Evolutionary conservation across 2,329 filamentous ascomycete genomes (phyloP).

Genomic region (Ceratocystis colombiana): DNA sequence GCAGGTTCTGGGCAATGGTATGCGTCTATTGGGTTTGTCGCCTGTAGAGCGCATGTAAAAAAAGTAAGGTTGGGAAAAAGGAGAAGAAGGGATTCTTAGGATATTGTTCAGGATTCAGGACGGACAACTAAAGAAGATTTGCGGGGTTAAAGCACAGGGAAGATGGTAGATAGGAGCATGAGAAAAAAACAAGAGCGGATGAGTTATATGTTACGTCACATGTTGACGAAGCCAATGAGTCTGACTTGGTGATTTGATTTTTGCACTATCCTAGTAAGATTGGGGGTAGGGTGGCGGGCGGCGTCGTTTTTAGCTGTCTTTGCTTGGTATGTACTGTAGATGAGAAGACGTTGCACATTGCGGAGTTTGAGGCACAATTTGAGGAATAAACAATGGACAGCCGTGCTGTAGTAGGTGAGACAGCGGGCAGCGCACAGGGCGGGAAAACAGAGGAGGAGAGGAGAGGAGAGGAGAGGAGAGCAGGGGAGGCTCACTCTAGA

Average conservation of each 20-base stretch:
- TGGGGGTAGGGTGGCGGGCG: too few relatives aligned
- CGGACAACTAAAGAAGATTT: conserved; percentile 4
- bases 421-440: background rate
- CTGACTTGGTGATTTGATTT: too few relatives aligned
- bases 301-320: too few relatives aligned
- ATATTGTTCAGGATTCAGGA: conserved; percentile 15
- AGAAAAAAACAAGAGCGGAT: background rate
- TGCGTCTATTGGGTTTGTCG: conserved; percentile 66
- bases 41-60: conserved; percentile 52
- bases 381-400: background rate
- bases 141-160: background rate
- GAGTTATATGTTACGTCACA: background rate
- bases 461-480: background rate
- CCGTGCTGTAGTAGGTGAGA: background rate
- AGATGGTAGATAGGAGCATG: background rate
- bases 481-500: background rate
- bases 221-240: background rate
- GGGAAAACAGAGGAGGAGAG: background rate
- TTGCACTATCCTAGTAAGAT: too few relatives aligned
- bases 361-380: background rate
- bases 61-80: background rate
- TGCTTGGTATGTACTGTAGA: too few relatives aligned
- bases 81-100: background rate
- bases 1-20: conserved; percentile 70
- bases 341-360: too few relatives aligned